Evolutionary conservation across 306 rosid species (phyloP).

Genomic region (Castanea sativa): DNA sequence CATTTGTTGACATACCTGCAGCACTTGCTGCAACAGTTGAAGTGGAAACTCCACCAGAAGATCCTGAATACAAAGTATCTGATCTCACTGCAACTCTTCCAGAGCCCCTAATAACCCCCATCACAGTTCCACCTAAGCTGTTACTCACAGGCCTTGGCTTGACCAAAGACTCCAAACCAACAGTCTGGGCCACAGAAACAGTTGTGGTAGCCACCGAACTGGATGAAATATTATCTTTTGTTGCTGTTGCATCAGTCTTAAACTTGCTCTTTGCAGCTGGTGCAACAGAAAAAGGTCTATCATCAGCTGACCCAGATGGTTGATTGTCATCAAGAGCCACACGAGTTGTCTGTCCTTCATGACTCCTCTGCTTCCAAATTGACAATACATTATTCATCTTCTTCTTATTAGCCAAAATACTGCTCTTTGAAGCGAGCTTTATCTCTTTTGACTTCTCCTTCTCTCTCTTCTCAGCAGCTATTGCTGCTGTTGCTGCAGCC

Average conservation of each 20-base stretch:
- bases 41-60: slow-evolving; percentile 28
- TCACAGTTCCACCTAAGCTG: slow-evolving; percentile 83
- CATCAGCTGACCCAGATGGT: slow-evolving; percentile 52
- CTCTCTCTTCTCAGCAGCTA: slow-evolving; percentile 96
- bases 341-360: slow-evolving; percentile 86
- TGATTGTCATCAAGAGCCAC: slow-evolving; percentile 81
- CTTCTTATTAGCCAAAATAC: slow-evolving; percentile 92
- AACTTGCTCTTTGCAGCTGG: slow-evolving; percentile 59
- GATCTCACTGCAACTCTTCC: slow-evolving; percentile 75
- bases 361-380: slow-evolving; percentile 98
- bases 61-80: slow-evolving; percentile 51
- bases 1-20: slow-evolving; percentile 32
- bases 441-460: slow-evolving; percentile 87
- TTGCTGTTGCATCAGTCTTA: slow-evolving; percentile 42
- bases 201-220: slow-evolving; percentile 40
- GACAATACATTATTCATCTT: slow-evolving; percentile 93
- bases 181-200: slow-evolving; percentile 35
- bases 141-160: slow-evolving; percentile 80
- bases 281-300: slow-evolving; percentile 49
- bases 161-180: slow-evolving; percentile 51
- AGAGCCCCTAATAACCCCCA: slow-evolving; percentile 97
- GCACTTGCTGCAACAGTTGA: slow-evolving; percentile 37
- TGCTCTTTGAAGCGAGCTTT: slow-evolving; percentile 91
- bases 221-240: slow-evolving; percentile 49
- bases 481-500: slow-evolving; percentile 93